Conservation (phyloP, 2,329 filamentous ascomycete genomes). For the Aphanocladium album region DNA sequence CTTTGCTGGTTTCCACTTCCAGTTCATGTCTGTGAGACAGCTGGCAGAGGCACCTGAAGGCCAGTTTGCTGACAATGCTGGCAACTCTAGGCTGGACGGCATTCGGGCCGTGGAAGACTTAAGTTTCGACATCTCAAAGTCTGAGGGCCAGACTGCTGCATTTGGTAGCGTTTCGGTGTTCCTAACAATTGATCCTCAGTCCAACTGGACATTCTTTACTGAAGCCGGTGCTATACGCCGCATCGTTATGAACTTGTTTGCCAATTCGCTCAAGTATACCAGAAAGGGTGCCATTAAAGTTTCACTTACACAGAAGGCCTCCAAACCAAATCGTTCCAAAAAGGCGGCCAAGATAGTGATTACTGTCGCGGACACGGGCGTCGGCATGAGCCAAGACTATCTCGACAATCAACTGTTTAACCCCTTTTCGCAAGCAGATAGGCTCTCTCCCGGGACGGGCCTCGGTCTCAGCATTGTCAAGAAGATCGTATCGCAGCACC, state of each 20-base stretch:
- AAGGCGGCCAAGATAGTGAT: conserved; percentile 34
- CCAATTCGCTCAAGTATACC: conserved; percentile 60
- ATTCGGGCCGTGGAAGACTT: neutral
- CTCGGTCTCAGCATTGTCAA: conserved; percentile 62
- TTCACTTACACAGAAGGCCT: neutral
- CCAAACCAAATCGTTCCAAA: neutral
- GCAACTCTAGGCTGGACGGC: neutral
- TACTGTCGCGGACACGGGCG: conserved; percentile 58
- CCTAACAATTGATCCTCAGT: conserved; percentile 42
- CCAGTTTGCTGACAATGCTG: neutral
- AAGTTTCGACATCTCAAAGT: neutral
- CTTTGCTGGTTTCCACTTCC: conserved; percentile 33
- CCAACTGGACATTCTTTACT: conserved; percentile 46
- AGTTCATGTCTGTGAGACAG: conserved; percentile 17
- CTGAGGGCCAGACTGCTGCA: neutral
- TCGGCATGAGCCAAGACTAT: conserved; percentile 60
- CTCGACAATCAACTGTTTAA: conserved; percentile 55
- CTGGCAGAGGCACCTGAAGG: too few species aligned
- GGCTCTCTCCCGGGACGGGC: conserved; percentile 55
- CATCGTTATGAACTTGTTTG: conserved; percentile 59
- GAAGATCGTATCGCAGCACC: conserved; percentile 52
- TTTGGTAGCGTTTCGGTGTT: neutral
- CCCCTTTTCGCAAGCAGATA: conserved; percentile 61
- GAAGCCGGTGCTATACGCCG: conserved; percentile 48
- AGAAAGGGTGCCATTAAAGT: conserved; percentile 20